Base-by-base conservation (phyloP, 768 basidiomycete species). In the Strobilomyces dryophilus region DNA sequence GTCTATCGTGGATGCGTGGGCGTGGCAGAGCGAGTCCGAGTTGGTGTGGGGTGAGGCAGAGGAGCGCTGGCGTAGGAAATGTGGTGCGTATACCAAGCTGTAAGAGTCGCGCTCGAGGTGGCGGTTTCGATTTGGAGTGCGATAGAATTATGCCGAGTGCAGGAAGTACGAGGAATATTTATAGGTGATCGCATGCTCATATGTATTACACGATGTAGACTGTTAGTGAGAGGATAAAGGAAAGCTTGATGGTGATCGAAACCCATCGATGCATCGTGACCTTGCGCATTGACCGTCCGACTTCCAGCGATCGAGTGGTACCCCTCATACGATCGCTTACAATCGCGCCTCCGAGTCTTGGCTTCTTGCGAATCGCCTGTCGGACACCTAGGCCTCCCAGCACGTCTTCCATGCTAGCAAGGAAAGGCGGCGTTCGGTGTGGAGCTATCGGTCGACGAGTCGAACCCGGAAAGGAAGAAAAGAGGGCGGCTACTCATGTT, bases 321-420 rank as follows among this genome's bases (percentile, higher is more conserved):
- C n/a, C 24, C 43, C 21, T 6, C n/a, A 46, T 45, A 41, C 42
- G 15, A n/a, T 49, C 46, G 5, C 43, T n/a, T 71, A 80, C 53
- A 80, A 56, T 45, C 76, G 69, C 4, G 73, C 71, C 41, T 72
- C 71, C n/a, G n/a, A n/a, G n/a, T 63, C 72, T 73, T 3, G 86
- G 87, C 75, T 89, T 83, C 68, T 79, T 85, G 67, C 77, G 85
- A 58, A 87, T 73, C 1, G 84, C 87, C 59, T 87, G 86, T 4
- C 87, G 75, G 41, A 88, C 87, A 24, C 87, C 87, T 29, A 89
- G 71, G 58, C 89, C 87, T 3, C 82, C 85, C 42, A 89, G 57
- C 1, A 89, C 86, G 55, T 89, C 85, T 64, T 88, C 86, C 12
- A 83, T 81, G 12, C 91, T 90, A 27, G 87, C 91, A 26, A 92